Percentiles rank a stretch among this genome's conserved stretches.
phyloP scores from a whole-genome alignment of 2,329 filamentous ascomycete species.

The Ceratocystis alfenasii region DNA sequence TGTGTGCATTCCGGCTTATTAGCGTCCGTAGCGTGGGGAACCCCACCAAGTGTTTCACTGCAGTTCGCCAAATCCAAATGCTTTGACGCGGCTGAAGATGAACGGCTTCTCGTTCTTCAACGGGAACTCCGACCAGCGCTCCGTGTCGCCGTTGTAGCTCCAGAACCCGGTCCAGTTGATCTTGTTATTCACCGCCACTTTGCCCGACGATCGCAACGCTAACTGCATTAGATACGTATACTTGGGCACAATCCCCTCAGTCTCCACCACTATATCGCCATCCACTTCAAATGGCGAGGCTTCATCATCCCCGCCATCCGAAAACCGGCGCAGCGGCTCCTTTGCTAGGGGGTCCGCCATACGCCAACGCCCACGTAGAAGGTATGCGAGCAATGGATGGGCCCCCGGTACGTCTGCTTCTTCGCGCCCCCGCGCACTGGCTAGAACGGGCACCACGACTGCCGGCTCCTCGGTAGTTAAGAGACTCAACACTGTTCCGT shows the following conservation, averaged over 20 bases:
- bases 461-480: constrained; percentile 68
- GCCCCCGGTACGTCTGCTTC: constrained; percentile 42
- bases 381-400: constrained; percentile 33
- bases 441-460: constrained; percentile 80
- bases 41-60: not conserved
- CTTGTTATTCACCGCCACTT: constrained; percentile 65
- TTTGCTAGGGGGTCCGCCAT: constrained; percentile 28
- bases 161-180: constrained; percentile 80
- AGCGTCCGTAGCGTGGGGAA: too few relatives aligned
- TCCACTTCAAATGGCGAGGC: constrained; percentile 37
- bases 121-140: constrained; percentile 77
- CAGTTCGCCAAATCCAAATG: constrained; percentile 41
- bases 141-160: constrained; percentile 78
- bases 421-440: constrained; percentile 60
- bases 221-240: constrained; percentile 82
- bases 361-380: constrained; percentile 46
- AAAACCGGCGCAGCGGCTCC: constrained; percentile 29
- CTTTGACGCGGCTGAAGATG: constrained; percentile 55
- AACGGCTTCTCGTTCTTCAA: constrained; percentile 53
- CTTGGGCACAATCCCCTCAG: constrained; percentile 63
- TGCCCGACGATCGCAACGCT: constrained; percentile 51
- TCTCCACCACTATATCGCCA: constrained; percentile 69
- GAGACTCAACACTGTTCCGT: constrained; percentile 71
- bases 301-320: not conserved
- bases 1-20: too few relatives aligned